These are phyloP conservation scores for Leptodermis oblonga DNA, from an alignment of 257 asterid genomes.

Conservation along the genomic window DNA sequence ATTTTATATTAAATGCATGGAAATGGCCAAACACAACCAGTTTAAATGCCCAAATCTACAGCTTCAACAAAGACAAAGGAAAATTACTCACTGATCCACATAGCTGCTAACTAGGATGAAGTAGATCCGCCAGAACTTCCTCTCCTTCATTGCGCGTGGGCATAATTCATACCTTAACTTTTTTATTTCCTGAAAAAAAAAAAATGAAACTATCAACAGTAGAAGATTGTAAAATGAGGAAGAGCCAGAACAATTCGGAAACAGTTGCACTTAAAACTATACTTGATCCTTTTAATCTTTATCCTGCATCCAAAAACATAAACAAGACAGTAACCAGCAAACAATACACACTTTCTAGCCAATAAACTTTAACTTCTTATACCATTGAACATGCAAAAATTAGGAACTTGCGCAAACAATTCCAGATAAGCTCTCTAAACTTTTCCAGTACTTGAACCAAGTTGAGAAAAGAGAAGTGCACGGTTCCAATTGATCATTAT, in stretches of 20 bases:
- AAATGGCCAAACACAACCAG: background rate
- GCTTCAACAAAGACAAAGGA: conserved; percentile 7
- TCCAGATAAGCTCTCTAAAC: background rate
- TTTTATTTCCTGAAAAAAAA: conserved; percentile 70
- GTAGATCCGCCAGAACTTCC: conserved; percentile 94
- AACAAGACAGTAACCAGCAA: background rate
- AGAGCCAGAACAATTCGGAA: background rate
- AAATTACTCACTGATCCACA: conserved; percentile 67
- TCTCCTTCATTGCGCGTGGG: conserved; percentile 87
- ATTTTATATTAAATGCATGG: background rate
- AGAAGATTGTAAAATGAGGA: background rate
- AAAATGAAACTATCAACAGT: background rate
- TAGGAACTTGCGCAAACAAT: background rate
- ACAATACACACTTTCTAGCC: background rate
- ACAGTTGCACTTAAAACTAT: background rate
- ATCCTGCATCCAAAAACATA: background rate
- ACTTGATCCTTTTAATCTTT: background rate
- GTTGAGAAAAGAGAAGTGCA: background rate
- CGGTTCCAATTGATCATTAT: background rate
- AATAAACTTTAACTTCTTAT: background rate
- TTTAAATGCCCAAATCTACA: conserved; percentile 3
- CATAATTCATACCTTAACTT: conserved; percentile 75
- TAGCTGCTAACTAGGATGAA: conserved; percentile 79
- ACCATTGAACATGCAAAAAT: background rate
- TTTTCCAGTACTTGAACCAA: background rate